Conservation (phyloP, 75 land plant genomes). For the Larix kaempferi region DNA sequence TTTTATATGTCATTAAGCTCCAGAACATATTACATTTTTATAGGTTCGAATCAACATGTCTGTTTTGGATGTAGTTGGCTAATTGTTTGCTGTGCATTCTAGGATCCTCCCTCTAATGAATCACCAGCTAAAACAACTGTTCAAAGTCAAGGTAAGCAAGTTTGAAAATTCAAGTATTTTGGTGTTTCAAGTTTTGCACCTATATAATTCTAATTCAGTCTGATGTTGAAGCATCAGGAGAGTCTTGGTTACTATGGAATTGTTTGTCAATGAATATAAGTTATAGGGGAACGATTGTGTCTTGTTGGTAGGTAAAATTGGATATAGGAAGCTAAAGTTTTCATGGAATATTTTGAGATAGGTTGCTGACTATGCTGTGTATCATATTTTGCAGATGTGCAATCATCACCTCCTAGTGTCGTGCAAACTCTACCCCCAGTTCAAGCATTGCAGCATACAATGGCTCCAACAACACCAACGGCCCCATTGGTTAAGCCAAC, state of each 20-base stretch:
- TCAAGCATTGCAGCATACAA: conserved; percentile 6
- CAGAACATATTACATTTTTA: background rate
- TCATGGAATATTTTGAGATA: background rate
- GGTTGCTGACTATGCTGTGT: background rate
- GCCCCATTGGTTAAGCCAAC: conserved; percentile 5
- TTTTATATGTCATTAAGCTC: background rate
- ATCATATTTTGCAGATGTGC: conserved; percentile 21
- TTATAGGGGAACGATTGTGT: background rate
- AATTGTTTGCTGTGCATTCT: conserved; percentile 2
- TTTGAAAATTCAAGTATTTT: background rate
- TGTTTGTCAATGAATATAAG: background rate
- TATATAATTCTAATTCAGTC: background rate
- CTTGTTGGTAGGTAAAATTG: background rate
- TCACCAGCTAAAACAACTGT: background rate
- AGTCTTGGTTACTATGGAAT: background rate
- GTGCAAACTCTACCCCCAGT: conserved; percentile 28
- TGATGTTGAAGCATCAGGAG: background rate
- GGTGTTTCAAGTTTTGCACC: background rate
- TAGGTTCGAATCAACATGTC: background rate
- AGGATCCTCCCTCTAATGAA: conserved; percentile 1
- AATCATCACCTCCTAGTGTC: conserved; percentile 18
- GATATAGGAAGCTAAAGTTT: background rate
- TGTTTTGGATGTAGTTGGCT: background rate
- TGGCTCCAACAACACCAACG: conserved; percentile 21
- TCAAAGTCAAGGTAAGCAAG: conserved; percentile 1